Base-by-base conservation (phyloP, 768 basidiomycete genomes). In the Heimioporus sp. region DNA sequence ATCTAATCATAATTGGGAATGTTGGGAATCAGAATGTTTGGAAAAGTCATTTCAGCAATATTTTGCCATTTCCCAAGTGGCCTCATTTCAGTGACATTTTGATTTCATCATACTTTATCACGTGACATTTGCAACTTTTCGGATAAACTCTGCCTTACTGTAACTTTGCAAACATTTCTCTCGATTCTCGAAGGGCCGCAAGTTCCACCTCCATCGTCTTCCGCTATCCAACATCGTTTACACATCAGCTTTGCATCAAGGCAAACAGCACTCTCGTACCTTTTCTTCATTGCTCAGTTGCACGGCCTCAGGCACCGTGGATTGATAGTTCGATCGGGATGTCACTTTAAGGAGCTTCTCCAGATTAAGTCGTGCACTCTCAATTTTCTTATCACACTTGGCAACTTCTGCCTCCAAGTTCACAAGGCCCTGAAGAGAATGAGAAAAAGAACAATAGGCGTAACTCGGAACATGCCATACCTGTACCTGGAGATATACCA, bases 371-470 rank as follows among this genome's bases (percentile, higher is more conserved):
- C 77, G 75, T 2, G 35, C 85, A 10, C 93, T 72, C 36, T 86
- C 81, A 3, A 90, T 78, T 71, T 95, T 97, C 81, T 97, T 98
- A 64, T 92, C 83, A 54, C 87, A 85, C 70, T 95, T 98, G 37
- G 80, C 75, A 41, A 97, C 88, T 71, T 98, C 96, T 2, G 80
- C 82, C 42, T 92, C 86, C 7, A 96, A 73, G 70, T 98, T 88
- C 16, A 99, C 86, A 38, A 95, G 83, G 21, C 95, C 93, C 93
- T 97, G 59, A 15, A 45, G 11, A 42, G 5, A 2, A 39, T 51
- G 5, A 51, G 38, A 40, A 5, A 46, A 11, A 3, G 30, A 34
- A 10, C 2, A n/a, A 35, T 15, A 7, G 10, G 41, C 2, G 13
- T 0, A 15, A 21, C 11, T 1, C 17, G 28, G 16, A 50, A 39